Conservation (phyloP, 2,329 filamentous ascomycete genomes). For the Fusarium siculi region DNA sequence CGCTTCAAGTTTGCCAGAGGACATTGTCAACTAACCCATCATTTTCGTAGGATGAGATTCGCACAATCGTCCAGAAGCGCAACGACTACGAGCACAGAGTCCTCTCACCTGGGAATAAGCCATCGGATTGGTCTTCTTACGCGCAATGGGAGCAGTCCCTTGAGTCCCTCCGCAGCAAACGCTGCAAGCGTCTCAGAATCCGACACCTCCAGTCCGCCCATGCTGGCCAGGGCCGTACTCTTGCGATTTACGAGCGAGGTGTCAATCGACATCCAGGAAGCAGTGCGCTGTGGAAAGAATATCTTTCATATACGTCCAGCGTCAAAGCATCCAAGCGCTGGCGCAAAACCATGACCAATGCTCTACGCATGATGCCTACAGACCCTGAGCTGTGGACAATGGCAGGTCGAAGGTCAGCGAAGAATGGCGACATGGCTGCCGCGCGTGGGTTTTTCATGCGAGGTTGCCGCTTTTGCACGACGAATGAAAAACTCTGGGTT, state of each 20-base stretch:
- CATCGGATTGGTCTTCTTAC: slow-evolving; percentile 86
- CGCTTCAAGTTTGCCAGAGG: neutral
- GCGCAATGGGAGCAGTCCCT: slow-evolving; percentile 76
- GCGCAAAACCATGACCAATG: slow-evolving; percentile 71
- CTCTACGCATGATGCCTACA: slow-evolving; percentile 85
- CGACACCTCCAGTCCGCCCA: slow-evolving; percentile 72
- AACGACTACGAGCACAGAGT: slow-evolving; percentile 94
- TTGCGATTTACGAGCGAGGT: slow-evolving; percentile 88
- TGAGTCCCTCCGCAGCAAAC: slow-evolving; percentile 82
- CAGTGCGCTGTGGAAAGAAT: slow-evolving; percentile 86
- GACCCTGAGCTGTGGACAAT: slow-evolving; percentile 88
- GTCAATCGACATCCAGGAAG: slow-evolving; percentile 87
- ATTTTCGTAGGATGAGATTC: slow-evolving; percentile 79
- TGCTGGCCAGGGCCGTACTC: slow-evolving; percentile 82
- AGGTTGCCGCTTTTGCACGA: slow-evolving; percentile 88
- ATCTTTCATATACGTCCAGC: slow-evolving; percentile 81
- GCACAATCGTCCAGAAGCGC: slow-evolving; percentile 86
- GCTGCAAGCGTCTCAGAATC: slow-evolving; percentile 83
- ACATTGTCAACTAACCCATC: slow-evolving; percentile 13
- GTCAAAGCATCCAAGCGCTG: slow-evolving; percentile 74
- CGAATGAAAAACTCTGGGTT: slow-evolving; percentile 79
- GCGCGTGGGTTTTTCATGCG: slow-evolving; percentile 88
- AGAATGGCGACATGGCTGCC: slow-evolving; percentile 85
- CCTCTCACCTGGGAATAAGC: slow-evolving; percentile 80
- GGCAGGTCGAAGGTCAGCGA: slow-evolving; percentile 81